phyloP scores from a whole-genome alignment of 2,329 filamentous ascomycete species.

The Hymenotorrendiella dingleyae region DNA sequence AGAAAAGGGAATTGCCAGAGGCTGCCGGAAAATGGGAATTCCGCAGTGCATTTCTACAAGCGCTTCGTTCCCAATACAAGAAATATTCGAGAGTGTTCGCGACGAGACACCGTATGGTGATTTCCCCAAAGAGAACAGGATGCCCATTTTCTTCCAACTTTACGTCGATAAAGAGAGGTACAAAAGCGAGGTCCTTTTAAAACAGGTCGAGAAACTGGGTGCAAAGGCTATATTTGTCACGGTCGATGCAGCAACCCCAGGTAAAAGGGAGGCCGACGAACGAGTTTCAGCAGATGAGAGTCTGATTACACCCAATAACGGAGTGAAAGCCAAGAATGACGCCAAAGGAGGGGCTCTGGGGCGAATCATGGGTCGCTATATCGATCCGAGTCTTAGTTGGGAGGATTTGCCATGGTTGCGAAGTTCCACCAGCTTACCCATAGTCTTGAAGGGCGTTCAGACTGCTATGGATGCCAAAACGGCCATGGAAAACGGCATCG shows the following conservation, averaged over 20 bases:
- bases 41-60: conserved; percentile 58
- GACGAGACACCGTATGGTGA: conserved; percentile 17
- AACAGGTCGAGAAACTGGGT: conserved; percentile 39
- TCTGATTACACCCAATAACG: conserved; percentile 43
- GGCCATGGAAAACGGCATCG: conserved; percentile 53
- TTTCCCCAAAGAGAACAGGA: neutral
- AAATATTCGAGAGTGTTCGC: conserved; percentile 38
- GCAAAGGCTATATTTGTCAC: conserved; percentile 52
- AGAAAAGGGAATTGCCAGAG: conserved; percentile 52
- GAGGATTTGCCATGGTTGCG: conserved; percentile 61
- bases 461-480: conserved; percentile 55
- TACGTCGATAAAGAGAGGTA: conserved; percentile 53
- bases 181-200: conserved; percentile 45
- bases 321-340: conserved; percentile 44
- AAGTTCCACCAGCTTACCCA: conserved; percentile 45
- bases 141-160: conserved; percentile 49
- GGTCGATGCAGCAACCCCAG: conserved; percentile 50
- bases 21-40: conserved; percentile 44
- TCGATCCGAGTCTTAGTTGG: conserved; percentile 56
- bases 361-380: conserved; percentile 48
- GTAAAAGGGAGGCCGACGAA: conserved; percentile 47
- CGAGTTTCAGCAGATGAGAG: conserved; percentile 41
- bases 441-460: conserved; percentile 68
- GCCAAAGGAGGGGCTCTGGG: conserved; percentile 48
- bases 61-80: conserved; percentile 50